A percentile compares a stretch with the other conserved stretches of the same genome.
phyloP scores from a whole-genome alignment of 805 yeast species.

The Maudiozyma serrabonitensis region DNA sequence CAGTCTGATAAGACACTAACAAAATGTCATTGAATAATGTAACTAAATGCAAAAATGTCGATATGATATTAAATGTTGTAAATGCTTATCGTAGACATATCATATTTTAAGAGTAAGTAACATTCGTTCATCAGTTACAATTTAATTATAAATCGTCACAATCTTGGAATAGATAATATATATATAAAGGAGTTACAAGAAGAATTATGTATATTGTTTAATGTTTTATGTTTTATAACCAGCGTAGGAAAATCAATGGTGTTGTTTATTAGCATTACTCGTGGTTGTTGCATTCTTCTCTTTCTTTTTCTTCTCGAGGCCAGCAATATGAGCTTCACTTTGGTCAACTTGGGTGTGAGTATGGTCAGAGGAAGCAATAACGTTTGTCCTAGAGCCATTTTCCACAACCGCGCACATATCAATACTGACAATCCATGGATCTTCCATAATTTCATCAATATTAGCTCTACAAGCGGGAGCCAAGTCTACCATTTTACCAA shows the following conservation, averaged over 20 bases:
- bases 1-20: too few species aligned
- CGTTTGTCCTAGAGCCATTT: conserved; percentile 32
- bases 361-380: conserved; percentile 46
- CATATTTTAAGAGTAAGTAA: too few species aligned
- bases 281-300: conserved; percentile 4
- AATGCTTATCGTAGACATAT: too few species aligned
- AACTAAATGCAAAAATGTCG: too few species aligned
- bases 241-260: neutral
- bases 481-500: conserved; percentile 68
- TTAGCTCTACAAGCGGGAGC: conserved; percentile 80
- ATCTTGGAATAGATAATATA: neutral
- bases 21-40: too few species aligned
- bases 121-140: too few species aligned
- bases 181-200: neutral
- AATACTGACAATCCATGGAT: conserved; percentile 55
- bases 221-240: neutral
- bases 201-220: neutral
- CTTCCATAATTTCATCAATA: conserved; percentile 71
- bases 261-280: neutral
- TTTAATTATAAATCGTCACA: neutral
- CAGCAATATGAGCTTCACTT: conserved; percentile 91
- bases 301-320: conserved; percentile 74
- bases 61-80: neutral
- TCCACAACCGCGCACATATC: conserved; percentile 52
- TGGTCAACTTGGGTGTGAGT: conserved; percentile 84